phyloP scores from a whole-genome alignment of 2,329 filamentous ascomycete species.

The Colletotrichum sp. region DNA sequence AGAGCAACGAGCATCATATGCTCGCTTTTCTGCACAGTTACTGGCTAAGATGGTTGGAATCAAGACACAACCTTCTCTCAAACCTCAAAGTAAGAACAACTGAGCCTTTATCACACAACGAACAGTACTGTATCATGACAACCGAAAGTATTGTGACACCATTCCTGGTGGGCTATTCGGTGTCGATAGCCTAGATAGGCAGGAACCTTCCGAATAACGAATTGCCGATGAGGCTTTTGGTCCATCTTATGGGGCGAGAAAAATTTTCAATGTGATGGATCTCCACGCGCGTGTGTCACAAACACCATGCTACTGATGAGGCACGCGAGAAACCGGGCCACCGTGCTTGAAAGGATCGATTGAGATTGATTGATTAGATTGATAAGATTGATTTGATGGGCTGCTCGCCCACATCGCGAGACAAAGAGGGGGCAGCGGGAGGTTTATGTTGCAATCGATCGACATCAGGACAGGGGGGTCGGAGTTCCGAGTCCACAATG shows the following conservation, averaged over 20 bases:
- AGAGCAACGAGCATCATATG: no score
- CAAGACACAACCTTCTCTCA: no score
- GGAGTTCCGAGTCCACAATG: not conserved
- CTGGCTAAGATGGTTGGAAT: no score
- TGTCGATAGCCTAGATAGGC: not conserved
- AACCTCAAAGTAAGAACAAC: no score
- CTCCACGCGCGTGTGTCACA: not conserved
- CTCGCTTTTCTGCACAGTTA: no score
- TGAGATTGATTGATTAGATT: not conserved
- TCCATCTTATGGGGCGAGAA: not conserved
- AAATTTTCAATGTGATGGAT: not conserved
- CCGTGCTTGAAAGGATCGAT: not conserved
- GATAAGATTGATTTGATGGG: not conserved
- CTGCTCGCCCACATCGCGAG: not conserved
- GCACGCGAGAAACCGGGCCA: not conserved
- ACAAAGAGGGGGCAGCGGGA: not conserved
- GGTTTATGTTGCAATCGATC: not conserved
- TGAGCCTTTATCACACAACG: not conserved
- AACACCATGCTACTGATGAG: fast-evolving
- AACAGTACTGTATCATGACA: not conserved
- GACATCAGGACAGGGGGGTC: not conserved
- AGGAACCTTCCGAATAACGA: not conserved
- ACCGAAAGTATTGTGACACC: not conserved
- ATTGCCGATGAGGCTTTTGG: not conserved
- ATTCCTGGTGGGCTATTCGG: not conserved